Evolutionary conservation across 2,329 filamentous ascomycete genomes (phyloP), one percentile per base, ranked within the genome.

Genomic region (Rosellinia necatrix): DNA sequence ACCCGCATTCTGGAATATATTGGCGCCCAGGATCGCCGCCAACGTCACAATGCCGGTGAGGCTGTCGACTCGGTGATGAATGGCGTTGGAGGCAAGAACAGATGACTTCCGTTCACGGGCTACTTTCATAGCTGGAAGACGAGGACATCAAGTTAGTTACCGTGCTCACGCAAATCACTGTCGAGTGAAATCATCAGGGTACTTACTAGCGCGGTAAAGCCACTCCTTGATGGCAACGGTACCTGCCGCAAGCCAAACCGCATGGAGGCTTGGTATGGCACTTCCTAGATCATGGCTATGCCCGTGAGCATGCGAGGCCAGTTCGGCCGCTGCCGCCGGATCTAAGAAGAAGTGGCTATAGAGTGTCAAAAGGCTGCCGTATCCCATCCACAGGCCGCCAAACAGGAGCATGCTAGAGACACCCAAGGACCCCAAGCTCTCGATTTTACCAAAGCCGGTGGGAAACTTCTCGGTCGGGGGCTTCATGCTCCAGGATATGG

Each of bases 1-100:
- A 25, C 89, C 84, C 49, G 93, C 92, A 68, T 92, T 88, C 53
- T 87, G 82, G 62, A 97, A 81, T 49, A 96, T 80, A 73, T 97
- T 96, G 43, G 92, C 92, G 40, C 92, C 92, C 15, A 91, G 85
- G 67, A 99, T 96, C 21, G 91, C 93, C 54, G 89, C 81, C 25
- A 97, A 82, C 2, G 94, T 96, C 53, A 97, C 94, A 66, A 97
- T 90, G 63, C 93, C 93, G 1, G 94, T 99, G 53, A 97, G 82
- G 56, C 92, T 96, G 75, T 99, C 94, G 70, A 99, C 88, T 58
- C 94, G 91, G 78, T 97, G 94, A 75, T 99, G 94, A 63, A 97
- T 83, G 56, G 94, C 93, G 70, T 99, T 99, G 56, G 92, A 97
- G 34, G 93, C 92, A 21, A 99, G 85, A 57, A 99, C 92, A 6